Evolutionary conservation across 1,284 basidiomycete species (phyloP).

Genomic region (Coriolopsis trogii): DNA sequence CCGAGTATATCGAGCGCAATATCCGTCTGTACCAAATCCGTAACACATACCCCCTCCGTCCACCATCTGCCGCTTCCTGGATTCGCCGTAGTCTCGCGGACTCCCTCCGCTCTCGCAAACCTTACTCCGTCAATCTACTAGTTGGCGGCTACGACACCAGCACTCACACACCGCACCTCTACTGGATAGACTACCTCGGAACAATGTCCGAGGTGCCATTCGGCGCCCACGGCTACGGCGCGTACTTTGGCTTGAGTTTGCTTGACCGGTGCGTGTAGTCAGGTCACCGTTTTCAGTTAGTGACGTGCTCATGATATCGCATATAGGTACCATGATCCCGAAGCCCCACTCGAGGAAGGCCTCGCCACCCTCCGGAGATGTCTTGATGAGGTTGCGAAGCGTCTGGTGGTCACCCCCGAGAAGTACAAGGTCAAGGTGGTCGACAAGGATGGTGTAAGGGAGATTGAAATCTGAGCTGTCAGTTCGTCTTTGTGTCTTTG

Average conservation of each 20-base stretch:
- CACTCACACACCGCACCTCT: conserved; percentile 72
- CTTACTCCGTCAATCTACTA: conserved; percentile 93
- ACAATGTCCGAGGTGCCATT: conserved; percentile 90
- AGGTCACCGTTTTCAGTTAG: background rate
- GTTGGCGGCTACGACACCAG: conserved; percentile 90
- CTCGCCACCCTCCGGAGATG: conserved; percentile 84
- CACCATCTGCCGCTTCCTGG: conserved; percentile 92
- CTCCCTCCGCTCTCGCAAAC: conserved; percentile 84
- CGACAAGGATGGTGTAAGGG: conserved; percentile 86
- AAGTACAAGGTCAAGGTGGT: conserved; percentile 90
- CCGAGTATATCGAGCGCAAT: conserved; percentile 96
- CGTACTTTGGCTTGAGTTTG: conserved; percentile 91
- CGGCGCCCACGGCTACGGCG: conserved; percentile 94
- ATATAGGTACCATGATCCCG: conserved; percentile 80
- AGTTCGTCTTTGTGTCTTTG: too few species aligned
- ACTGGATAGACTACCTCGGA: conserved; percentile 97
- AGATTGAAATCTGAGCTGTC: conserved; percentile 62
- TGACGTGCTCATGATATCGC: background rate
- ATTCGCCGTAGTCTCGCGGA: conserved; percentile 90
- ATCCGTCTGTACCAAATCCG: conserved; percentile 96
- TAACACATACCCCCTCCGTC: conserved; percentile 88
- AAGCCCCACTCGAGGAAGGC: conserved; percentile 83
- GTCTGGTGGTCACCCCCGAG: conserved; percentile 81
- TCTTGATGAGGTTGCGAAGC: conserved; percentile 86
- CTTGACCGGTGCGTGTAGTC: conserved; percentile 74